Evolutionary conservation across 352 stramenopile species (phyloP), one percentile per base, ranked within the genome.

Genomic region (Pseudoperonospora humuli): DNA sequence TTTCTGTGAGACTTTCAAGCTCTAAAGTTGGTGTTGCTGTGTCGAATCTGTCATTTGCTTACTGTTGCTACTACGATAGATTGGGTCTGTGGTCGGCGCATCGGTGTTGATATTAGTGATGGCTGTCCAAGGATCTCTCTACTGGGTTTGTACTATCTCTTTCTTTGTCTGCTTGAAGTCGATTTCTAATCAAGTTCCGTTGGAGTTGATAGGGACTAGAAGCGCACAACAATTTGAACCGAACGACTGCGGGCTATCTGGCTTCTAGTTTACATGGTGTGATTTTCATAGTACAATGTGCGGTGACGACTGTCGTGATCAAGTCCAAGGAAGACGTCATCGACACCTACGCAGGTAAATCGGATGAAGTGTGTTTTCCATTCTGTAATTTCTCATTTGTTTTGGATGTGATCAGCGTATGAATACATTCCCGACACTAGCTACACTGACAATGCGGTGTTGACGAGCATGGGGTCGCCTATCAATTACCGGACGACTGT

Each of bases 241-340:
- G 59, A 18, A 48, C 55, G 27, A 65, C 50, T 10, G 66, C 75
- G 9, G 72, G 62, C 14, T 68, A 65, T 21, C 40, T 76, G 20
- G 75, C 75, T 11, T 74, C 65, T 18, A 52, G 25, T 8, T 41
- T 91, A 6, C 70, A 91, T 37, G 34, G 38, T 15, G 35, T 62
- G 13, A 81, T 91, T 50, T 84, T 84, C 32, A 45, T 58, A 6
- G 63, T 88, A 23, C 78, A 91, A 34, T 54, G 75, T 29, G 50
- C 47, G 0, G 65, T 86, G 23, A 88, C 78, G 3, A 73, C 57
- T 25, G 48, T 78, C 28, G 59, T 91, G 17, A 58, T 84, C 19
- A 74, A 84, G 50, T 80, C 69, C 7, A 87, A 86, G 54, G 75
- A 91, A 57, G 78, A 86, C 50, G 74, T 87, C 11, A 91, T 91